Evolutionary conservation across 371 early-diverging fungal species (phyloP), one percentile per base, ranked within the genome.

Genomic region (Mucor indicus): DNA sequence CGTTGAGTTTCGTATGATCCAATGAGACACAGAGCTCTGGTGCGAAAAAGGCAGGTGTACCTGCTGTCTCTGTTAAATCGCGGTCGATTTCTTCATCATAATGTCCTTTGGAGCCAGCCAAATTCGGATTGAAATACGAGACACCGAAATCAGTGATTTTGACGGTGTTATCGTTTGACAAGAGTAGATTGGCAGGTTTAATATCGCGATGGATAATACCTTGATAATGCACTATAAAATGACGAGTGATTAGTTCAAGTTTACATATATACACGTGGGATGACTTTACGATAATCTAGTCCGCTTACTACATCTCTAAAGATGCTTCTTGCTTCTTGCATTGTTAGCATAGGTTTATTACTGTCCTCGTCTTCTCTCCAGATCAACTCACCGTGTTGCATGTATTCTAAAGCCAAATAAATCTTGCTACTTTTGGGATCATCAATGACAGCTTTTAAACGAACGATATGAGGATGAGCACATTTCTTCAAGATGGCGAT

Each of bases 91-190:
- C 48, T 45, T 77, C 52, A 20, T 58, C 42, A 10, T 58, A 37
- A 9, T 30, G 55, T 20, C 50, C 60, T 48, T 46, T 37, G 22
- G 38, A 48, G 24, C 43, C 64, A 24, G 51, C 71, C 55, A 60
- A 51, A 19, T 53, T 56, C 30, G 75, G 75, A 42, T 72, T 77
- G 27, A 84, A 84, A 50, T 80, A 77, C 9, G 91, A 91, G 22
- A 96, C 95, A 37, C 96, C 96, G 80, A 96, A 95, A 54, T 96
- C 96, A 4, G 90, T 87, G 4, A 96, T 91, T 62, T 96, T 96
- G 41, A 92, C 93, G 3, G 76, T 63, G 1, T 80, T 67, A 31
- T 85, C 12, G 4, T 33, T n/a, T 6, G 30, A 85, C 7, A 78
- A 37, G 11, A 96, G 66, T 27, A 96, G 60, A 58, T 96, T 96